These are phyloP conservation scores for Henningerozyma blattae DNA, from an alignment of 805 yeast species.

Conservation along the genomic window DNA sequence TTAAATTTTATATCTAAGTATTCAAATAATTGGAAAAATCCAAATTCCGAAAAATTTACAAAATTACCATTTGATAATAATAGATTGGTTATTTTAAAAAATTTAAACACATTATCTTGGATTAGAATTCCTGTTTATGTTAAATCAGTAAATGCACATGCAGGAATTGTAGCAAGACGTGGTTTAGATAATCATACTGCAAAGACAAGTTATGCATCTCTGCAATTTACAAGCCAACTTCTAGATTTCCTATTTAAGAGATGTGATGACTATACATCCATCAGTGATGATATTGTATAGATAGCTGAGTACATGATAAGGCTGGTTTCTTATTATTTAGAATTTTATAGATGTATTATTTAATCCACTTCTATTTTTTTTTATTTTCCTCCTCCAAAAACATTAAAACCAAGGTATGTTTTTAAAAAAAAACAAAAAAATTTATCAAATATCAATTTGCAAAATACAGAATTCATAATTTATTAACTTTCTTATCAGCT, in stretches of 20 bases:
- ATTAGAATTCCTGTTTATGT: constrained; percentile 63
- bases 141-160: constrained; percentile 72
- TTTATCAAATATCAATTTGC: too few relatives aligned
- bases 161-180: constrained; percentile 70
- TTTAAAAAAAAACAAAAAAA: too few relatives aligned
- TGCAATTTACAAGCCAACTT: constrained; percentile 19
- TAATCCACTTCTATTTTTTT: too few relatives aligned
- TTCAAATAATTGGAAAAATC: constrained; percentile 8
- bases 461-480: too few relatives aligned
- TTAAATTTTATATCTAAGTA: constrained; percentile 18
- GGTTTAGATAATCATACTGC: constrained; percentile 32
- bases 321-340: too few relatives aligned
- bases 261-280: too few relatives aligned
- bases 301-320: too few relatives aligned
- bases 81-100: constrained; percentile 32
- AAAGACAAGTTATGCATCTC: constrained; percentile 17
- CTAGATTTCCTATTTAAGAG: constrained; percentile 10
- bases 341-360: too few relatives aligned
- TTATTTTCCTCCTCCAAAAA: too few relatives aligned
- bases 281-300: too few relatives aligned
- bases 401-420: too few relatives aligned
- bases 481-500: too few relatives aligned
- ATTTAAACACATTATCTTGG: constrained; percentile 61
- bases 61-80: constrained; percentile 27
- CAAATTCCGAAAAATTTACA: constrained; percentile 8